Evolutionary conservation across 1,284 basidiomycete species (phyloP).

Genomic region (Heterobasidion parviporum): DNA sequence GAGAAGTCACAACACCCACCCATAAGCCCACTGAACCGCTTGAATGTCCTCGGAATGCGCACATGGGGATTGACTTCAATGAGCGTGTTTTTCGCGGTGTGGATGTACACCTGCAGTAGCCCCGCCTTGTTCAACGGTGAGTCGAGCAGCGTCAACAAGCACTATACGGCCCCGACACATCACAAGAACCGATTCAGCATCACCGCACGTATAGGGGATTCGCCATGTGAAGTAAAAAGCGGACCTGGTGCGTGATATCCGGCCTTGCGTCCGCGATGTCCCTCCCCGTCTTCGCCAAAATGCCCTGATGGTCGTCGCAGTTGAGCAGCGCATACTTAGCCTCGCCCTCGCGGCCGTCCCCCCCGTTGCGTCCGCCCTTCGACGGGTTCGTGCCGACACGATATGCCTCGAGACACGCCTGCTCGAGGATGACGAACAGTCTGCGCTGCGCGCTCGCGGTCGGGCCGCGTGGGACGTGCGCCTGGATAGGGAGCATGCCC

Average conservation of each 20-base stretch:
- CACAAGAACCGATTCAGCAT: not conserved
- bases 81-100: constrained; percentile 92
- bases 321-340: constrained; percentile 97
- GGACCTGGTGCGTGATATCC: constrained; percentile 97
- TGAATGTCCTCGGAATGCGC: constrained; percentile 96
- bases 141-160: constrained; percentile 92
- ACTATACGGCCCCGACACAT: constrained; percentile 39
- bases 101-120: constrained; percentile 95
- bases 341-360: constrained; percentile 54
- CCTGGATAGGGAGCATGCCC: constrained; percentile 72
- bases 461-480: constrained; percentile 61
- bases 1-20: constrained; percentile 44
- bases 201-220: not conserved
- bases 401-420: constrained; percentile 95
- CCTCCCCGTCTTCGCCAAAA: constrained; percentile 93
- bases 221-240: constrained; percentile 14
- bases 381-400: constrained; percentile 58
- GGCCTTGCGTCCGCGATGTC: constrained; percentile 98
- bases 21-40: constrained; percentile 98
- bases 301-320: constrained; percentile 99
- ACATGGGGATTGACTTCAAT: constrained; percentile 99
- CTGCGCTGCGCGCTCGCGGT: constrained; percentile 41
- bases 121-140: constrained; percentile 98
- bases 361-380: constrained; percentile 23
- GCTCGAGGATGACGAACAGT: constrained; percentile 87